phyloP scores from a whole-genome alignment of 768 basidiomycete species.

The Rhizopogon salebrosus region DNA sequence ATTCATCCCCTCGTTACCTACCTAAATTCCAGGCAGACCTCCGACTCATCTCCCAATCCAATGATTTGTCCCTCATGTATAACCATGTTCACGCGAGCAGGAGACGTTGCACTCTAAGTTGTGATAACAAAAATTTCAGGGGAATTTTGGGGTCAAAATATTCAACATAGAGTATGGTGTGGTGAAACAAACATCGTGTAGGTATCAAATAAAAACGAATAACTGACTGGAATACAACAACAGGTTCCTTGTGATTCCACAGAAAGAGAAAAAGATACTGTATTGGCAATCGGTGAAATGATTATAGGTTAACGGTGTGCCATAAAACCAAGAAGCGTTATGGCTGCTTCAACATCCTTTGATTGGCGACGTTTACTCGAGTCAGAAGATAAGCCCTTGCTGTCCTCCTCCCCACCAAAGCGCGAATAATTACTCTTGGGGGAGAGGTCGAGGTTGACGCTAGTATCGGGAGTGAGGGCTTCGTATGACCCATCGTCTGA shows the following conservation, averaged over 20 bases:
- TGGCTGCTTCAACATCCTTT: slow-evolving; percentile 32
- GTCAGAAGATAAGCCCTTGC: slow-evolving; percentile 1
- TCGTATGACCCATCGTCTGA: slow-evolving; percentile 11
- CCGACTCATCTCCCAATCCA: too few species aligned
- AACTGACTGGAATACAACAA: slow-evolving; percentile 18
- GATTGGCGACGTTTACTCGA: slow-evolving; percentile 11
- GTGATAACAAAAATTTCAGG: too few species aligned
- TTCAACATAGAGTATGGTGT: too few species aligned
- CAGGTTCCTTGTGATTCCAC: neutral
- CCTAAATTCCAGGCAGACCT: too few species aligned
- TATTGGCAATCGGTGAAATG: neutral
- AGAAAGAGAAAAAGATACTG: neutral
- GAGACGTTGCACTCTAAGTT: neutral
- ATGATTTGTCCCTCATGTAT: too few species aligned
- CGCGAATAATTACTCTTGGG: neutral
- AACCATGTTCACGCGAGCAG: too few species aligned
- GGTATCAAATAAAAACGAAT: slow-evolving; percentile 24
- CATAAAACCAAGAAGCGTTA: slow-evolving; percentile 31
- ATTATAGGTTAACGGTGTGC: slow-evolving; percentile 7
- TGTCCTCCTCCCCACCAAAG: neutral
- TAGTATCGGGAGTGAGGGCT: slow-evolving; percentile 12
- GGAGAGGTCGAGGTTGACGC: slow-evolving; percentile 3
- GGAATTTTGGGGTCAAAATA: too few species aligned
- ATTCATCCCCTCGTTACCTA: too few species aligned
- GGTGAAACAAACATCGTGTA: slow-evolving; percentile 7